phyloP scores from a whole-genome alignment of 257 asterid genomes.

The Parsonsia alboflavescens region DNA sequence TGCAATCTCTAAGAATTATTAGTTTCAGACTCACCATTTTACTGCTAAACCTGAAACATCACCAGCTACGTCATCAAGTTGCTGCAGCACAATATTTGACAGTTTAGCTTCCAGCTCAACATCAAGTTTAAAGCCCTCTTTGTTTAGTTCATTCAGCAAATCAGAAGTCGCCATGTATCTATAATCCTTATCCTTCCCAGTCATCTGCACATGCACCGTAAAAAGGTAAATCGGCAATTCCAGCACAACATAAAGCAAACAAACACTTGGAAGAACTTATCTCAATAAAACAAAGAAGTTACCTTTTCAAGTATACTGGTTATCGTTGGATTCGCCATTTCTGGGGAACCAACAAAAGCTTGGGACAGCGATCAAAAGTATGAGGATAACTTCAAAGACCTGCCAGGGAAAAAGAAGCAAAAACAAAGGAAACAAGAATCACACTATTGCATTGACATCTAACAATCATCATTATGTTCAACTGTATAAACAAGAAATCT shows the following conservation, averaged over 20 bases:
- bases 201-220: slow-evolving; percentile 62
- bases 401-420: background rate
- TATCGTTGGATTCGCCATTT: slow-evolving; percentile 49
- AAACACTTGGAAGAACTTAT: slow-evolving; percentile 1
- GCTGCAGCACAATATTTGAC: slow-evolving; percentile 77
- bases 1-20: slow-evolving; percentile 3
- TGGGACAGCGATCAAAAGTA: slow-evolving; percentile 20
- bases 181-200: slow-evolving; percentile 96
- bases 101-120: slow-evolving; percentile 75
- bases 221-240: slow-evolving; percentile 3
- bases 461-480: background rate
- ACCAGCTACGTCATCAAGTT: slow-evolving; percentile 96
- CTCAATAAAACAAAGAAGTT: slow-evolving; percentile 8
- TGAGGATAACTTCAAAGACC: slow-evolving; percentile 9
- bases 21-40: slow-evolving; percentile 56
- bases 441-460: background rate
- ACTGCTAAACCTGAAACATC: slow-evolving; percentile 99
- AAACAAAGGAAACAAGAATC: background rate
- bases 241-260: background rate
- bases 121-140: slow-evolving; percentile 82
- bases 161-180: slow-evolving; percentile 99
- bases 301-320: slow-evolving; percentile 85
- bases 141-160: slow-evolving; percentile 86
- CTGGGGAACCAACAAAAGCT: slow-evolving; percentile 6
- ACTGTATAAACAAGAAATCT: background rate